phyloP scores from a whole-genome alignment of 306 rosid species.

The Castanospermum australe region DNA sequence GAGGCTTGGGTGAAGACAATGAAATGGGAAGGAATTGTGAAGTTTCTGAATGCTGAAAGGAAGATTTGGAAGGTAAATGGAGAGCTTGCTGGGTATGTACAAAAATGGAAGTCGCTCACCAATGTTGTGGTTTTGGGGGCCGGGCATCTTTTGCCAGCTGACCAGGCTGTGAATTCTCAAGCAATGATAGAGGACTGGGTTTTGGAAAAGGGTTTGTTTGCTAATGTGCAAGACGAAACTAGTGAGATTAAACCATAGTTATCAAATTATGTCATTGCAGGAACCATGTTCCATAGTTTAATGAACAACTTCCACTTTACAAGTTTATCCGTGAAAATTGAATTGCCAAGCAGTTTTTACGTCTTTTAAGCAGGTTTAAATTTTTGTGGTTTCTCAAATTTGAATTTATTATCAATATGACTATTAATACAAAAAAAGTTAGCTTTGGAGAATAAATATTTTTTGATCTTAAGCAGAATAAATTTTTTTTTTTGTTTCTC shows the following conservation, averaged over 20 bases:
- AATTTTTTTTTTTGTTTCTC: too few species aligned
- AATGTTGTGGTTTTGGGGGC: constrained; percentile 71
- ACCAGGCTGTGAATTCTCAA: constrained; percentile 61
- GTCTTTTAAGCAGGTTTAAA: too few species aligned
- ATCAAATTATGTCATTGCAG: neutral
- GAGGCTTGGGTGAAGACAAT: constrained; percentile 80
- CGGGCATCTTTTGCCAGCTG: constrained; percentile 75
- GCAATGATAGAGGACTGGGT: constrained; percentile 88
- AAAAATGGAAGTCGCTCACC: constrained; percentile 63
- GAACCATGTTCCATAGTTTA: neutral
- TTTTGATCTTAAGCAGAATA: too few species aligned
- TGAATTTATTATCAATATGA: too few species aligned
- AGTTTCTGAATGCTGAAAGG: constrained; percentile 54
- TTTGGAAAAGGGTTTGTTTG: constrained; percentile 51
- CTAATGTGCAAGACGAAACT: neutral
- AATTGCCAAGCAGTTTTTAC: neutral
- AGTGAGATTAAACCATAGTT: too few species aligned
- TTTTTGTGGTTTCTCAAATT: too few species aligned
- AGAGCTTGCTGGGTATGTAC: constrained; percentile 77
- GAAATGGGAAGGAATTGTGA: constrained; percentile 63
- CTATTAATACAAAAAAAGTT: too few species aligned
- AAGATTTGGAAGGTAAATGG: constrained; percentile 67
- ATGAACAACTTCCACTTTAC: neutral
- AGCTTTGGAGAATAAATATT: too few species aligned
- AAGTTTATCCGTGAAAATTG: neutral